Evolutionary conservation across 2,329 filamentous ascomycete species (phyloP), one percentile per base, ranked within the genome.

Genomic region (Colletotrichum agaves): DNA sequence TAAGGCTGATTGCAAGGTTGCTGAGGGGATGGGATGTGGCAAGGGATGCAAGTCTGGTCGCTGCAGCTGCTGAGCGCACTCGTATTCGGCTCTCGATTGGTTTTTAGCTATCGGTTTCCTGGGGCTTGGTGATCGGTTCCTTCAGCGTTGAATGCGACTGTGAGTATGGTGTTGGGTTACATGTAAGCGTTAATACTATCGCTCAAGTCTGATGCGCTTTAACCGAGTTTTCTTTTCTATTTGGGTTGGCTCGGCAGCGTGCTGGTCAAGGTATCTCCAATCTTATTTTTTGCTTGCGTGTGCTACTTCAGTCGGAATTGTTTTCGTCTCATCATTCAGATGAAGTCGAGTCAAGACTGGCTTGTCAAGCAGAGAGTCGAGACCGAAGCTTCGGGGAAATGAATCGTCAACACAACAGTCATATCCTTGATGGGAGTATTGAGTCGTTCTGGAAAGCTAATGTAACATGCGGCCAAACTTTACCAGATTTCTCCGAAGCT

Each of bases 11-110:
- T 59, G 56, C 56, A 59, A 15, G 44, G 44, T n/a, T 3, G 12
- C 6, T 5, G 31, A 15, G 4, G 43, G 49, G 4, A 21, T 23
- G 6, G 44, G 8, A 4, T 47, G 56, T 23, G 56, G 56, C 43
- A 39, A n/a, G 12, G 43, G 43, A 49, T 59, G 56, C 56, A 59
- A 37, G 43, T 31, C 43, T 37, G 49, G 43, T 39, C 43, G 56
- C 6, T 59, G 56, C 33, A 27, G 19, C 19, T 59, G 56, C 56
- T 59, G 17, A 59, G 37, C 10, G 17, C 23, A 7, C 27, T 44
- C n/a, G 47, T n/a, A 31, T 50, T 50, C 50, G 50, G 23, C 19
- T 21, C 50, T 19, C 23, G 15, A 17, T 37, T 39, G 15, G 17
- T 37, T 27, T 39, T 53, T 53, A n/a, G 4, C 31, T 23, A n/a